A percentile compares a stretch with the other conserved stretches of the same genome.
phyloP scores from a whole-genome alignment of 192 early-diverging fungal genomes.

The Entomortierella parvispora region DNA sequence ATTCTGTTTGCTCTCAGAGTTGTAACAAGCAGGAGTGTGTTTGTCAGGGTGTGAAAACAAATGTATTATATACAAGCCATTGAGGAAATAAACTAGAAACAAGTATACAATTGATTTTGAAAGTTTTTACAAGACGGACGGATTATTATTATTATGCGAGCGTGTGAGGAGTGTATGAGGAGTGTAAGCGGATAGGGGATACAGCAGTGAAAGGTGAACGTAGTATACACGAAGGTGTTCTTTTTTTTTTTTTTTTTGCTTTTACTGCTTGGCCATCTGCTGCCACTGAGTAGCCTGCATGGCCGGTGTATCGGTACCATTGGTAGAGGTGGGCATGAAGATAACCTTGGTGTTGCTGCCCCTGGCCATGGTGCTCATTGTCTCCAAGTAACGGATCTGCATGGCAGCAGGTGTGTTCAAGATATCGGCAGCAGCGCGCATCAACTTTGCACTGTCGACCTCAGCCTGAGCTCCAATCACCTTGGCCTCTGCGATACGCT shows the following conservation, averaged over 20 bases:
- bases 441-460: slow-evolving; percentile 88
- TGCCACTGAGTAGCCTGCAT: slow-evolving; percentile 51
- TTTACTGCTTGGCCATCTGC: slow-evolving; percentile 38
- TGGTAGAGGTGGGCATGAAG: slow-evolving; percentile 66
- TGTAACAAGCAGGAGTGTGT: slow-evolving; percentile 17
- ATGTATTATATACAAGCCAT: background rate
- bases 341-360: slow-evolving; percentile 76
- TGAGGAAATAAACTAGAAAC: background rate
- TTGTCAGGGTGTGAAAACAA: slow-evolving; percentile 15
- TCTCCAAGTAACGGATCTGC: slow-evolving; percentile 94
- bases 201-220: too few relatives aligned
- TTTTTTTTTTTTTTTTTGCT: background rate
- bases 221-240: too few relatives aligned
- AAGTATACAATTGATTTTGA: background rate
- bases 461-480: slow-evolving; percentile 90
- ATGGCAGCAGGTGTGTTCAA: slow-evolving; percentile 83
- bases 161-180: too few relatives aligned
- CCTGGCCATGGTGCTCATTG: slow-evolving; percentile 81
- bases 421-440: slow-evolving; percentile 94
- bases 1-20: slow-evolving; percentile 28
- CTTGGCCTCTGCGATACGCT: slow-evolving; percentile 91
- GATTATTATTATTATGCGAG: too few relatives aligned
- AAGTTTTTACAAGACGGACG: background rate
- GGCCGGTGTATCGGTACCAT: slow-evolving; percentile 19
- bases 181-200: too few relatives aligned